Evolutionary conservation across 768 basidiomycete species (phyloP), one percentile per base, ranked within the genome.

Genomic region (Mycena vitilis): DNA sequence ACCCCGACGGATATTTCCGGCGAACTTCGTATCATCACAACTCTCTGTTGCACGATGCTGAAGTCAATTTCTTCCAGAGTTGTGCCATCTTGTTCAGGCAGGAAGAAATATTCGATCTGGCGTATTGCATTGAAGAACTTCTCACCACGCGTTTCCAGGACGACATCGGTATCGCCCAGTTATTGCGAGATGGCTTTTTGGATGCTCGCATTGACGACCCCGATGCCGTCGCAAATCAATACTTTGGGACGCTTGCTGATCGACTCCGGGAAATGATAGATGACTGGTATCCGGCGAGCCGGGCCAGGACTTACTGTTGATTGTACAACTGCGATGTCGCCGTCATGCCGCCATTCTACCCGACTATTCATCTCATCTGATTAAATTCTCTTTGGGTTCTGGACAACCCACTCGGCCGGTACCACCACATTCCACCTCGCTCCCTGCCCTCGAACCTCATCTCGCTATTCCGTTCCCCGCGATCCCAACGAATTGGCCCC

Each of bases 11-110:
- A 0, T 37, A 16, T 10, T 60, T 60, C 13, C 45, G 58, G 0
- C 45, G 47, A 13, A 38, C 34, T 12, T 9, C 45, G 1, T 60
- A 60, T 22, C 47, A 60, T 37, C 45, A 48, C 2, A 49, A 60
- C 20, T 48, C 58, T 1, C 5, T 60, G 2, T 34, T 60, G 1
- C 58, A 60, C 36, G 34, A 60, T 48, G 58, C 58, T 34, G 58
- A 60, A 37, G 30, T 12, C 20, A 60, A 60, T 22, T 60, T 60
- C 16, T 16, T 59, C 7, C 57, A 59, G 23, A 40, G 22, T 20
- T 59, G 57, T 15, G 42, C 57, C 4, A 60, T 47, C 3, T 34
- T 48, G 5, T 60, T 60, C n/a, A 23, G 58, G 4, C 16, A 22
- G 2, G n/a, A 25, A 3, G 3, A 22, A 2, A n/a, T 48, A 16